A percentile compares a stretch with the other conserved stretches of the same genome.
phyloP scores from a whole-genome alignment of 169 alveolate genomes.

The Plasmodium vinckei region DNA sequence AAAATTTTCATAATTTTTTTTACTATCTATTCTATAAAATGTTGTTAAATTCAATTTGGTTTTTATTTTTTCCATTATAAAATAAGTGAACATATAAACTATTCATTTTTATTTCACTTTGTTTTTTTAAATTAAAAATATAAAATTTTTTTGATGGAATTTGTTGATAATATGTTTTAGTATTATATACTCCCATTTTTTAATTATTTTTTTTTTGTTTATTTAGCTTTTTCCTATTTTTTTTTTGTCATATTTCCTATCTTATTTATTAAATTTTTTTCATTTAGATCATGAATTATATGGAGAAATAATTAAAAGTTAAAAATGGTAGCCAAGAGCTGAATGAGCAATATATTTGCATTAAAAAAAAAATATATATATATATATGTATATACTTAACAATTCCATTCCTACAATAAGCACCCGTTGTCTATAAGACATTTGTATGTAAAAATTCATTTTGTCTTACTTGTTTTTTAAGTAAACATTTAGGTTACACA shows the following conservation, averaged over 20 bases:
- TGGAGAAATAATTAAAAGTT: constrained; percentile 2
- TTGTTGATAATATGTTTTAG: no score
- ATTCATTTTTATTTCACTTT: no score
- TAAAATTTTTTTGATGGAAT: no score
- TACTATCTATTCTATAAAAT: background rate
- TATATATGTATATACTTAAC: no score
- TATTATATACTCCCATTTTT: no score
- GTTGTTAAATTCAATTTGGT: constrained; percentile 21
- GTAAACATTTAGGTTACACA: no score
- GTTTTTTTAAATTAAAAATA: no score
- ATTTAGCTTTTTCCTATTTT: background rate
- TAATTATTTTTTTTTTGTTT: background rate
- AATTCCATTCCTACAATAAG: background rate
- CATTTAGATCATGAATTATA: background rate
- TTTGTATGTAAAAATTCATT: no score
- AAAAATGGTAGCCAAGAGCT: background rate
- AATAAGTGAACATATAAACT: no score
- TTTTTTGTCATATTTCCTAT: background rate
- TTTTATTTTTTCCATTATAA: background rate
- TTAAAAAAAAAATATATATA: background rate
- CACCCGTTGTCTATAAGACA: no score
- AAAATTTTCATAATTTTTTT: no score
- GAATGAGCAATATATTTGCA: background rate
- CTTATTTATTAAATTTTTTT: background rate
- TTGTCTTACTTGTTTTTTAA: no score